These are phyloP conservation scores for Kwoniella dendrophila DNA, from an alignment of 768 basidiomycete species.

Conservation along the genomic window DNA sequence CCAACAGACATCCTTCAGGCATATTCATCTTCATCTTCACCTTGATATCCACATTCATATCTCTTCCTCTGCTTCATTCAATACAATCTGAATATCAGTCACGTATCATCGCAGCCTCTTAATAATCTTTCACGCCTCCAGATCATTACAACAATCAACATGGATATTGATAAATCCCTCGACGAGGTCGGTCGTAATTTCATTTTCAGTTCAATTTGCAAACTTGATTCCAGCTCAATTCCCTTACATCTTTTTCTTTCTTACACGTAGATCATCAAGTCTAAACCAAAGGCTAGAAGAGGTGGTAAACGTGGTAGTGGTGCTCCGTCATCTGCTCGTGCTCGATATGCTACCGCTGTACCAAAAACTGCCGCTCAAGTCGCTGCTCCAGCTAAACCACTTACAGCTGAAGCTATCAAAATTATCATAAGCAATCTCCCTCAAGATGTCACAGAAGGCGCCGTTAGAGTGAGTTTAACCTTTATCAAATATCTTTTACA, in stretches of 20 bases:
- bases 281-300: slow-evolving; percentile 41
- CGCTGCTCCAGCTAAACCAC: slow-evolving; percentile 29
- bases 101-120: background rate
- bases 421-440: slow-evolving; percentile 96
- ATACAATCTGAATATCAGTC: background rate
- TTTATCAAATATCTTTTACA: background rate
- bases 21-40: slow-evolving; percentile 1
- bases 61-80: background rate
- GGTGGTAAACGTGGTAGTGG: slow-evolving; percentile 38
- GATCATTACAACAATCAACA: slow-evolving; percentile 19
- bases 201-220: slow-evolving; percentile 3
- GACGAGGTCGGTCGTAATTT: slow-evolving; percentile 48
- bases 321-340: slow-evolving; percentile 51
- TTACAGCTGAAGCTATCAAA: slow-evolving; percentile 66
- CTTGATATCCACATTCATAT: background rate
- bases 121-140: too few relatives aligned
- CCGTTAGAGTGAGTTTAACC: slow-evolving; percentile 74
- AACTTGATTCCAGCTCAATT: slow-evolving; percentile 10
- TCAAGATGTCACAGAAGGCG: slow-evolving; percentile 84
- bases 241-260: slow-evolving; percentile 8
- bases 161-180: slow-evolving; percentile 55
- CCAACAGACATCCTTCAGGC: background rate
- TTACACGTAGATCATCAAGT: slow-evolving; percentile 46
- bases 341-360: slow-evolving; percentile 56
- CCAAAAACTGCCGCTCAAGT: slow-evolving; percentile 38